Percentiles rank a stretch among this genome's conserved stretches.
These are phyloP conservation scores for Pythium apleroticum DNA, from an alignment of 352 stramenopile species.

Conservation along the genomic window DNA sequence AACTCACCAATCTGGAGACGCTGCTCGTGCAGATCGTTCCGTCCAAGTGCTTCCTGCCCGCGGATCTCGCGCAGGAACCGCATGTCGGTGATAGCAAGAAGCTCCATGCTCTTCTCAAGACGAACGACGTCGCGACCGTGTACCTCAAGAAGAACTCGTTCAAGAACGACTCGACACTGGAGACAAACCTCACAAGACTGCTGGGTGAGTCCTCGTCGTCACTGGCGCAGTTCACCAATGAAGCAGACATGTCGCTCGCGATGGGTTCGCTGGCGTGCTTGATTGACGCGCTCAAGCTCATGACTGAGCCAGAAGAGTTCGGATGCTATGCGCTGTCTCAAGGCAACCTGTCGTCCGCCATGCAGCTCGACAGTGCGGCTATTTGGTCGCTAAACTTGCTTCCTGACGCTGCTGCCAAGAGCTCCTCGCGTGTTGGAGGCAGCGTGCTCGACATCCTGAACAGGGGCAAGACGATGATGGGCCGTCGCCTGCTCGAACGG, in stretches of 20 bases:
- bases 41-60: conserved; percentile 68
- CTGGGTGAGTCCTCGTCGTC: conserved; percentile 41
- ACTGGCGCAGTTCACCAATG: conserved; percentile 61
- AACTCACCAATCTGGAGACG: conserved; percentile 82
- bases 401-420: conserved; percentile 60
- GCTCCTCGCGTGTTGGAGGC: conserved; percentile 46
- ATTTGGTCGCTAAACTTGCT: conserved; percentile 93
- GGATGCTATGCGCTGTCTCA: conserved; percentile 67
- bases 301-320: conserved; percentile 66
- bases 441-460: conserved; percentile 95
- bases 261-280: conserved; percentile 69
- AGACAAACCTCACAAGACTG: conserved; percentile 67
- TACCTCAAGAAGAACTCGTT: conserved; percentile 78
- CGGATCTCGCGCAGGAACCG: conserved; percentile 58
- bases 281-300: conserved; percentile 65
- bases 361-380: conserved; percentile 92
- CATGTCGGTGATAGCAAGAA: conserved; percentile 80
- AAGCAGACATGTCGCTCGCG: conserved; percentile 67
- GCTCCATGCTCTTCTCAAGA: conserved; percentile 68
- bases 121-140: conserved; percentile 53
- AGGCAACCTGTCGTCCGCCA: conserved; percentile 79
- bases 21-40: conserved; percentile 80
- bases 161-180: conserved; percentile 43
- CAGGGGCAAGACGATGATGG: conserved; percentile 94
- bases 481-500: conserved; percentile 90